Conservation (phyloP, 768 basidiomycete species). For the Boletus sp. region DNA sequence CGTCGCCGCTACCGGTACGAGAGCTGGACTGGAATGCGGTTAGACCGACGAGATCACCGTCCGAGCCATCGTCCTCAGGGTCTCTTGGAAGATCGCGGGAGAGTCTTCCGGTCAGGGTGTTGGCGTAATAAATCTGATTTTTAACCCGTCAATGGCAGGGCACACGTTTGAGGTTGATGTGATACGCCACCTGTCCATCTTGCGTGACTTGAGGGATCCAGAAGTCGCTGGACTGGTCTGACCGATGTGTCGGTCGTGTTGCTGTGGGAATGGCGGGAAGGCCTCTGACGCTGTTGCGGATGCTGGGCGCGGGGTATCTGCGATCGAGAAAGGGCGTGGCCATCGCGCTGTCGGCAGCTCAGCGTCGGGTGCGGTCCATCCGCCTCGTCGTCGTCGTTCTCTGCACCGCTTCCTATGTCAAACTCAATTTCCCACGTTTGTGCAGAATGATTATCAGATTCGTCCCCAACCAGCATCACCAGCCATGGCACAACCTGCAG, state of each 20-base stretch:
- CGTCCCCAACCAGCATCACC: background rate
- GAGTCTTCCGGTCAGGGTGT: conserved; percentile 77
- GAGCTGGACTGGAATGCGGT: conserved; percentile 50
- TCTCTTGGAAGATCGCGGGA: conserved; percentile 81
- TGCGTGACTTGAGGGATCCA: conserved; percentile 88
- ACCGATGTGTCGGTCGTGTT: background rate
- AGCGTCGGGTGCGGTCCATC: conserved; percentile 3
- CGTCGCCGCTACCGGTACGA: conserved; percentile 47
- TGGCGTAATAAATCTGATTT: conserved; percentile 86
- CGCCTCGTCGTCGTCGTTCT: conserved; percentile 13
- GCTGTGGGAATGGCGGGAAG: conserved; percentile 28
- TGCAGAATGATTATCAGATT: conserved; percentile 1
- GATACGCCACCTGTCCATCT: conserved; percentile 68
- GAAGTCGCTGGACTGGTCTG: conserved; percentile 56
- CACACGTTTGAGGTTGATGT: background rate
- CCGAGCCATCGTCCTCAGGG: conserved; percentile 53
- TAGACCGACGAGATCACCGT: conserved; percentile 55
- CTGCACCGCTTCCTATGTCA: conserved; percentile 20
- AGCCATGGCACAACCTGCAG: conserved; percentile 24
- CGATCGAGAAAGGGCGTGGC: conserved; percentile 6
- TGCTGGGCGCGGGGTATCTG: background rate
- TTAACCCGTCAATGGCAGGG: background rate
- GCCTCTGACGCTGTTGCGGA: conserved; percentile 27
- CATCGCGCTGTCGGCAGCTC: conserved; percentile 20
- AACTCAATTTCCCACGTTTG: conserved; percentile 11